A percentile compares a stretch with the other conserved stretches of the same genome.
Evolutionary conservation across 2,329 filamentous ascomycete species (phyloP).

Genomic region (Biscogniauxia sp.): DNA sequence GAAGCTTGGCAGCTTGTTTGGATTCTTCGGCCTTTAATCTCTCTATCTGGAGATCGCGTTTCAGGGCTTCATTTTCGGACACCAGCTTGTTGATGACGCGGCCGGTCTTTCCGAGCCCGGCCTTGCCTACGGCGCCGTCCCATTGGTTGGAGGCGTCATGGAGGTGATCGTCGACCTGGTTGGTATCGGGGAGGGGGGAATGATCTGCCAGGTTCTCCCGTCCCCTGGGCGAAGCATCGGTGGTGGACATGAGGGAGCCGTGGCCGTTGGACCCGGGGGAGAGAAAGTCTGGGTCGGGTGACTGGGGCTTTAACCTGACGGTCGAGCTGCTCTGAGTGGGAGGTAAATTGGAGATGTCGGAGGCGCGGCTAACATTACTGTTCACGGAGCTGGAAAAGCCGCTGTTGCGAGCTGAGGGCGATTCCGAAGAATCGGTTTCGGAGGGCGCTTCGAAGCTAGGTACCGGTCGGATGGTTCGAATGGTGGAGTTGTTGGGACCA

Average conservation of each 20-base stretch:
- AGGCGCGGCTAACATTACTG: constrained; percentile 51
- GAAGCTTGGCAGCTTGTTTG: constrained; percentile 63
- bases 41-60: constrained; percentile 69
- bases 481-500: constrained; percentile 40
- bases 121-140: constrained; percentile 68
- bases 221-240: constrained; percentile 19
- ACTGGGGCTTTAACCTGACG: constrained; percentile 30
- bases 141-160: constrained; percentile 43
- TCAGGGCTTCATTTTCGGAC: constrained; percentile 75
- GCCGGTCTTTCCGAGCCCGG: constrained; percentile 70
- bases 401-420: constrained; percentile 44
- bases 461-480: constrained; percentile 51
- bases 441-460: constrained; percentile 51
- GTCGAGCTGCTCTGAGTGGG: constrained; percentile 33
- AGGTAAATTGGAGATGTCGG: constrained; percentile 37
- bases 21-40: constrained; percentile 65
- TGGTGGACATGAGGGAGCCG: constrained; percentile 25
- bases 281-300: constrained; percentile 16
- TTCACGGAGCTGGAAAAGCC: constrained; percentile 55
- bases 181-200: constrained; percentile 35
- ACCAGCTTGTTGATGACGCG: constrained; percentile 79
- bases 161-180: constrained; percentile 29
- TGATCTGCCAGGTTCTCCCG: constrained; percentile 22
- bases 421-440: constrained; percentile 38
- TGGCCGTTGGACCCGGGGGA: constrained; percentile 14